Evolutionary conservation across 2,329 filamentous ascomycete species (phyloP).

Genomic region (Fusarium tjaetaba): DNA sequence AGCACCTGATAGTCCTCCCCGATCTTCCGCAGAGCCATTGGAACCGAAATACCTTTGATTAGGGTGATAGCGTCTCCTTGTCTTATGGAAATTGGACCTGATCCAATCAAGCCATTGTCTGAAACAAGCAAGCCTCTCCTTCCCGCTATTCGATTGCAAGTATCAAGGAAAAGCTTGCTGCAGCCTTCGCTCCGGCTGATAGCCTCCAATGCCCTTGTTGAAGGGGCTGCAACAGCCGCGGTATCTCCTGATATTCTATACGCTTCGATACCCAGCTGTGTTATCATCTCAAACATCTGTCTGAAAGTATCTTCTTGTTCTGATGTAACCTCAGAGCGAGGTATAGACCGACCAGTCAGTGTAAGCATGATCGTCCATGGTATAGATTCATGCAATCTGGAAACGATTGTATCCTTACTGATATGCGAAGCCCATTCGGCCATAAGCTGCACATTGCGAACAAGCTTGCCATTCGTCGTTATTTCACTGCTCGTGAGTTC

Average conservation of each 20-base stretch:
- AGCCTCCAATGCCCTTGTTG: not conserved
- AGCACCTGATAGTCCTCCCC: not conserved
- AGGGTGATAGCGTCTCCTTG: not conserved
- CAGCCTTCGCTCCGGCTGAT: not conserved
- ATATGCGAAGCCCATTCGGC: not conserved
- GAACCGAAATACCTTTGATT: not conserved
- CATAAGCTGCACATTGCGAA: not conserved
- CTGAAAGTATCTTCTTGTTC: not conserved
- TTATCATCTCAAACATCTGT: not conserved
- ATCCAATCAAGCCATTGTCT: not conserved
- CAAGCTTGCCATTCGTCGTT: not conserved
- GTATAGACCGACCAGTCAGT: not conserved
- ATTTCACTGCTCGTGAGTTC: not conserved
- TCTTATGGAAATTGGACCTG: not conserved
- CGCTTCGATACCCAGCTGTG: not conserved
- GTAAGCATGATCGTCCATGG: not conserved
- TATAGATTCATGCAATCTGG: not conserved
- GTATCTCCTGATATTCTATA: rapidly evolving
- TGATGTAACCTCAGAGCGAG: not conserved
- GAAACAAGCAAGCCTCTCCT: not conserved
- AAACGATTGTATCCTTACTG: not conserved
- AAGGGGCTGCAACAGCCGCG: not conserved
- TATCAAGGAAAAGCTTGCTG: not conserved
- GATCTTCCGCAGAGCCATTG: not conserved
- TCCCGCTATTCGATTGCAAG: not conserved